Conservation (phyloP, 169 alveolate genomes). For the Pseudocohnilembus persalinus region DNA sequence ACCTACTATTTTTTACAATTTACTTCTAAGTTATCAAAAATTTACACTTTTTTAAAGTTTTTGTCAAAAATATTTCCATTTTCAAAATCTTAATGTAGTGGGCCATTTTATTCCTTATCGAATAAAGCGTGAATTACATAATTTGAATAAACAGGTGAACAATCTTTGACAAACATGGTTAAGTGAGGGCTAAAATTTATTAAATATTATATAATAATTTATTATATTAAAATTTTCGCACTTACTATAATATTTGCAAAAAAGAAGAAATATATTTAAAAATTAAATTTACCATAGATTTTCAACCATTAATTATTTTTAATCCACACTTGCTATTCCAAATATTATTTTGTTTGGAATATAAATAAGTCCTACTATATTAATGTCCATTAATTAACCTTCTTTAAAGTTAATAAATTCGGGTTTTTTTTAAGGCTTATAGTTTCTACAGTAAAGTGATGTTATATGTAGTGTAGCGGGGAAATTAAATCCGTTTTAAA, state of each 20-base stretch:
- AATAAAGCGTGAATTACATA: background rate
- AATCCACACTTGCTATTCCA: background rate
- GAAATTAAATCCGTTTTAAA: background rate
- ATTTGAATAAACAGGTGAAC: background rate
- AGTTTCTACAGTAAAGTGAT: background rate
- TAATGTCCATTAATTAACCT: background rate
- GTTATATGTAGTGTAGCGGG: background rate
- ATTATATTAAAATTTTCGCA: no score
- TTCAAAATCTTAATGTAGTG: background rate
- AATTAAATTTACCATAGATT: background rate
- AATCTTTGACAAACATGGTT: background rate
- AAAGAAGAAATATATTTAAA: no score
- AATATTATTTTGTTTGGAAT: background rate
- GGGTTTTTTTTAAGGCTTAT: background rate
- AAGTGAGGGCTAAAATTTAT: background rate
- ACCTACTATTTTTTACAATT: no score
- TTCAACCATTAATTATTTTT: background rate
- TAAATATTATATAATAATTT: no score
- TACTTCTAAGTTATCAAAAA: no score
- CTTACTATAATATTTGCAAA: no score
- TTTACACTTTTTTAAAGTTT: no score
- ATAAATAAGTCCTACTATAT: background rate
- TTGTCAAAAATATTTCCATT: no score
- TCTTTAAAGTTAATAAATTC: background rate
- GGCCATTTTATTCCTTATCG: background rate